Base-by-base conservation (phyloP, 768 basidiomycete genomes). In the Melanogaster broomeanus region DNA sequence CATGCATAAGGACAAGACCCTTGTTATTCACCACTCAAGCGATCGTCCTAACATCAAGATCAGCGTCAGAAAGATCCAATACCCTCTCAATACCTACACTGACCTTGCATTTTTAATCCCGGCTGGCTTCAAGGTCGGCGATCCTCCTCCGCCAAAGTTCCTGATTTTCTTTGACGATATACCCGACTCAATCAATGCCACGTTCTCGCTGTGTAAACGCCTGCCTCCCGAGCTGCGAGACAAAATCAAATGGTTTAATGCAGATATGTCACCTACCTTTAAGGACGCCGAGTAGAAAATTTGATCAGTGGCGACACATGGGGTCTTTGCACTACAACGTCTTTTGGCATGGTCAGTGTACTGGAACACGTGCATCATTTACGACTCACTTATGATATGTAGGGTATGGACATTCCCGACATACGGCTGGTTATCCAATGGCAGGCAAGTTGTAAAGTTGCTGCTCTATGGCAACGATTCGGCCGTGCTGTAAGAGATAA, bases 371-470 rank as follows among this genome's bases (percentile, higher is more conserved):
- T 27, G 8, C 25, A 27, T 27, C 25, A 27, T 27, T 4, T 4
- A 27, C 25, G 8, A 4, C 25, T 27, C 25, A 27, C 25, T 27
- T 27, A 4, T 8, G 8, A 4, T 27, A 27, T 44, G 39, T 42
- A 74, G 74, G 71, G 73, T 6, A 57, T 76, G 34, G 68, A 76
- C 41, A 13, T 74, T 3, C 52, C 67, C 2, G 63, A 67, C 48
- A 67, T 76, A 4, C 27, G 53, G 8, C 43, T 74, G 18, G 64
- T 75, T 18, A 63, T 76, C 11, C 74, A 74, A 45, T 75, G 58
- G 58, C 46, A 49, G 18, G 65, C 53, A 0, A 62, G 61, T 6
- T 65, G 63, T 48, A 46, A 50, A 22, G 30, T 72, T 3, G 13
- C 18, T 4, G 60, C 63, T 0, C 48, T 74, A 2, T 69, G 66